These are phyloP conservation scores for Stemphylium beticola DNA, from an alignment of 2,329 filamentous ascomycete species.

Conservation along the genomic window DNA sequence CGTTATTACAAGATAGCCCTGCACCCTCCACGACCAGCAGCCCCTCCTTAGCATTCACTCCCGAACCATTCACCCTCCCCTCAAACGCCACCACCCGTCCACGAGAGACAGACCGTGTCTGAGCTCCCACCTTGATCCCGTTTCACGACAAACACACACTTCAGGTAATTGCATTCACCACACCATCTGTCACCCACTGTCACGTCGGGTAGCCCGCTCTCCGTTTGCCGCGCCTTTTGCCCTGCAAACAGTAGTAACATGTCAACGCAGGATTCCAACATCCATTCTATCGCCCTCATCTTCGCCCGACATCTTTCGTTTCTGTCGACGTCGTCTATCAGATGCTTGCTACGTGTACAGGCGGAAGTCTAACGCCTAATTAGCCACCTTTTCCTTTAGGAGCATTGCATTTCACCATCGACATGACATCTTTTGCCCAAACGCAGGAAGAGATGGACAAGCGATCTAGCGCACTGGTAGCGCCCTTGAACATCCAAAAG, in stretches of 20 bases:
- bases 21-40: constrained; percentile 12
- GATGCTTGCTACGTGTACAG: constrained; percentile 35
- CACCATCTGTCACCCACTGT: constrained; percentile 11
- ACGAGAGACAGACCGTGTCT: constrained; percentile 38
- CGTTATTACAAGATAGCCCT: constrained; percentile 23
- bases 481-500: constrained; percentile 47
- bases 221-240: constrained; percentile 32
- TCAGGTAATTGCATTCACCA: constrained; percentile 20
- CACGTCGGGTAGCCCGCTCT: constrained; percentile 36
- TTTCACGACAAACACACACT: constrained; percentile 35
- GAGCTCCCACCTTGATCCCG: constrained; percentile 25
- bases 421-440: constrained; percentile 39
- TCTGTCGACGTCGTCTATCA: constrained; percentile 20
- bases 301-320: constrained; percentile 9
- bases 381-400: constrained; percentile 27
- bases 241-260: constrained; percentile 42
- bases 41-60: constrained; percentile 19
- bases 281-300: neutral
- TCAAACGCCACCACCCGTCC: constrained; percentile 15
- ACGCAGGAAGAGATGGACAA: constrained; percentile 39
- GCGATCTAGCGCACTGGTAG: constrained; percentile 45
- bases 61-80: constrained; percentile 6
- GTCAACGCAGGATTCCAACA: neutral
- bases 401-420: constrained; percentile 5
- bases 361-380: constrained; percentile 32